phyloP scores from a whole-genome alignment of 176 grass and related monocot genomes.

The Oryza punctata region DNA sequence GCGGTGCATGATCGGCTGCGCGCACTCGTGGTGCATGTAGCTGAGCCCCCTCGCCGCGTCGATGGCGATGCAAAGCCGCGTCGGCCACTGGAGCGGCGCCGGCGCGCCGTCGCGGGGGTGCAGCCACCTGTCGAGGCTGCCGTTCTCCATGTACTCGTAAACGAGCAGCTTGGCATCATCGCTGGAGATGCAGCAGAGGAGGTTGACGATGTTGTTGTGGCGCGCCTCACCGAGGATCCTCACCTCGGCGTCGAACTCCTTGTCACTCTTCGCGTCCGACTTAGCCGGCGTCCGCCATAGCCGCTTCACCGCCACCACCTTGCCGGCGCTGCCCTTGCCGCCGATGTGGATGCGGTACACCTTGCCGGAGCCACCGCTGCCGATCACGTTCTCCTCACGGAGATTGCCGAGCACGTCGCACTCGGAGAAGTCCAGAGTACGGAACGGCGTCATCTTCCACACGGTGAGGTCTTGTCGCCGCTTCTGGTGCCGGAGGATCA shows the following conservation, averaged over 20 bases:
- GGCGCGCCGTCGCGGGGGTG: neutral
- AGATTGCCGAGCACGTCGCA: slow-evolving; percentile 30
- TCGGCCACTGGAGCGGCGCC: slow-evolving; percentile 54
- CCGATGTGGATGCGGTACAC: slow-evolving; percentile 60
- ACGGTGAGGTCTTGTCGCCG: neutral
- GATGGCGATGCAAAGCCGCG: slow-evolving; percentile 59
- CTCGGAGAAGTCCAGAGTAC: slow-evolving; percentile 41
- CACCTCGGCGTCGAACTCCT: slow-evolving; percentile 58
- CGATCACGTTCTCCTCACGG: slow-evolving; percentile 57
- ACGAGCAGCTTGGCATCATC: slow-evolving; percentile 48
- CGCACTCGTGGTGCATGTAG: slow-evolving; percentile 69
- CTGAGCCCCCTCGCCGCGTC: slow-evolving; percentile 51
- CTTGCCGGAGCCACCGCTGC: slow-evolving; percentile 63
- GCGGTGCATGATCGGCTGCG: slow-evolving; percentile 53
- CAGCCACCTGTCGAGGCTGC: slow-evolving; percentile 60
- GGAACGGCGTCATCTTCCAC: slow-evolving; percentile 61
- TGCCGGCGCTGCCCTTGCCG: neutral
- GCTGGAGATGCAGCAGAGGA: slow-evolving; percentile 62
- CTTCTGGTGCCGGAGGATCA: slow-evolving; percentile 8
- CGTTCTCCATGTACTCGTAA: slow-evolving; percentile 82
- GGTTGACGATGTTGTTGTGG: slow-evolving; percentile 68
- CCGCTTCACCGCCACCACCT: slow-evolving; percentile 63
- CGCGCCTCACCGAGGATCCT: slow-evolving; percentile 54
- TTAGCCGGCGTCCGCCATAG: slow-evolving; percentile 37
- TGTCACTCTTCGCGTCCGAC: slow-evolving; percentile 27